A percentile compares a stretch with the other conserved stretches of the same genome.
Evolutionary conservation across 345 rosid species (phyloP).

Genomic region (Acer yangbiense): DNA sequence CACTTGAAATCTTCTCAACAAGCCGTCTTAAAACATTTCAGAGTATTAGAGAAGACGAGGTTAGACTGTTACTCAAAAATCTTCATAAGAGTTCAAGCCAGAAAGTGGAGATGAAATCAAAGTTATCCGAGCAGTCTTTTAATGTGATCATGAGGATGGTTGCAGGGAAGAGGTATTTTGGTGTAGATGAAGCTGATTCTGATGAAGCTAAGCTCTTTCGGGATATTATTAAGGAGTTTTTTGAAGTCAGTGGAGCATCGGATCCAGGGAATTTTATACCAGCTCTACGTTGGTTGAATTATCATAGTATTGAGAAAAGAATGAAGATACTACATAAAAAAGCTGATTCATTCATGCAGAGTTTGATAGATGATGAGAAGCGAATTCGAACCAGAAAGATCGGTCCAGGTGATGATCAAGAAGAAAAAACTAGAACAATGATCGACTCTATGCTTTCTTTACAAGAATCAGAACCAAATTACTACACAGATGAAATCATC

Average conservation of each 20-base stretch:
- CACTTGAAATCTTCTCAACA: conserved; percentile 25
- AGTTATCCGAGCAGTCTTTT: conserved; percentile 9
- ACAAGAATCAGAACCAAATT: conserved; percentile 19
- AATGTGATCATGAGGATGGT: conserved; percentile 24
- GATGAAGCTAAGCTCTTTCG: conserved; percentile 16
- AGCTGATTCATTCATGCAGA: conserved; percentile 10
- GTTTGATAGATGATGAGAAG: conserved; percentile 22
- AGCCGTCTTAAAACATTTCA: conserved; percentile 7
- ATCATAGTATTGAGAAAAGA: not conserved
- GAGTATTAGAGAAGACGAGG: conserved; percentile 2
- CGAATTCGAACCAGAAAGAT: not conserved
- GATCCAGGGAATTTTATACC: conserved; percentile 21
- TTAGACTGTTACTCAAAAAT: not conserved
- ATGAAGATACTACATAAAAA: not conserved
- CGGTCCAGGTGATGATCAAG: not conserved
- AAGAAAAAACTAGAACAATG: not conserved
- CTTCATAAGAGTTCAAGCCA: not conserved
- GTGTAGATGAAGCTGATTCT: not conserved
- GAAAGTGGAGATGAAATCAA: conserved; percentile 17
- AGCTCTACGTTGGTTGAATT: conserved; percentile 13
- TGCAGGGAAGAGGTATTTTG: conserved; percentile 23
- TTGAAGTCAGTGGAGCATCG: not conserved
- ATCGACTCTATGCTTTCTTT: conserved; percentile 10
- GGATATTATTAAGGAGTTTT: not conserved
- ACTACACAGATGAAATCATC: conserved; percentile 20